These are phyloP conservation scores for Gynochthodes officinalis DNA, from an alignment of 257 asterid genomes.

Conservation along the genomic window DNA sequence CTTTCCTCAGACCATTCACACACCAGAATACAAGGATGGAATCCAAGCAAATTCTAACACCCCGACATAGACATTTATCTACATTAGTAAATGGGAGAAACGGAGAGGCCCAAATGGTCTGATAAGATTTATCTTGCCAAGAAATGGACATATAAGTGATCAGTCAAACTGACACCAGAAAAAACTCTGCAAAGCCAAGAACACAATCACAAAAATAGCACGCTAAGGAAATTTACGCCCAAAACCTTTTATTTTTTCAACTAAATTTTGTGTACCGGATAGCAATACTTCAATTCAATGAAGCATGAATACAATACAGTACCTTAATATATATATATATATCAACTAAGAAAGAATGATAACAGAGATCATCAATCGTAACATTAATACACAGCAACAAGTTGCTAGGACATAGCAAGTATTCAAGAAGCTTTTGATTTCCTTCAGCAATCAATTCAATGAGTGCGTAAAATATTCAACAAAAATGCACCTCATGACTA, in stretches of 20 bases:
- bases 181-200: not conserved
- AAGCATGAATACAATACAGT: not conserved
- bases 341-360: not conserved
- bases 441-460: not conserved
- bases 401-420: not conserved
- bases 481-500: not conserved
- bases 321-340: not conserved
- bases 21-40: not conserved
- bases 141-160: not conserved
- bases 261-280: not conserved
- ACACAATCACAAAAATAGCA: not conserved
- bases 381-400: not conserved
- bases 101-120: not conserved
- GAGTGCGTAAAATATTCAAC: not conserved
- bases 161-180: not conserved
- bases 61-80: not conserved
- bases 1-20: too few relatives aligned
- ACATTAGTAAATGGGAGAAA: too few relatives aligned
- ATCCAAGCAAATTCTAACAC: not conserved
- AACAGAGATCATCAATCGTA: not conserved
- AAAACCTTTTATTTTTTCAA: not conserved
- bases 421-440: constrained; percentile 1
- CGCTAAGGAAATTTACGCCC: not conserved
- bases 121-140: not conserved
- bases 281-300: not conserved